Base-by-base conservation (phyloP, 257 asterid genomes). In the Penstemon newberryi region DNA sequence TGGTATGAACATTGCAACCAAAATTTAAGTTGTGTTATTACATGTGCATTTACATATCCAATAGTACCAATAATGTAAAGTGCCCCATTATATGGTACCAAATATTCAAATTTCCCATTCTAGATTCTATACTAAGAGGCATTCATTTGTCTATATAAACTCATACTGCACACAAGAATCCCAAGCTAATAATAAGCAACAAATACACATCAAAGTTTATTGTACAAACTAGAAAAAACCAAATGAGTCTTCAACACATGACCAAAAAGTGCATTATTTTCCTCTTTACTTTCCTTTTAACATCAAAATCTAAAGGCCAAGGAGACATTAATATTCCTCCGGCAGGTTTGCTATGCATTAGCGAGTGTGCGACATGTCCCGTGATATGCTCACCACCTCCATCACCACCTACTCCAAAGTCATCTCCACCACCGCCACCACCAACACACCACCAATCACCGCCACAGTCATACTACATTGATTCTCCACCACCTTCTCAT, bases 361-460 rank as follows among this genome's bases (percentile, higher is more conserved):
- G 93, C 70, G 93, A 89, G 5, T 89, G 96, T 47, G 76, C 55
- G 11, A 77, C 91, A 0, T 91, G 97, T 74, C 94, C 97, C 1
- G 80, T 77, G 73, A 83, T 84, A 8, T 91, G 97, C 81, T 87
- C 96, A 0, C 80, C 93, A 8, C 95, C 93, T 25, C 89, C 96
- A 5, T 51, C 86, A 7, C 60, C 86, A 0, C 63, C 70, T 47
- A 68, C 11, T 37, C 5, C 77, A 36, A 76, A 60, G 15, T 71
- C 77, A 39, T 66, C 68, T 1, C 73, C 74, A 5, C 43, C 73
- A 1, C 45, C 70, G 7, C 63, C 65, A n/a, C 84, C 91, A 10
- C 78, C 77, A 1, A 47, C 7, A 47, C 83, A 79, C 66, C 74
- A 61, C 74, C 13, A 73, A 69, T 56, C 87, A 25, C 91, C 89